Evolutionary conservation across 2,329 filamentous ascomycete species (phyloP), one percentile per base, ranked within the genome.

Genomic region (Ophiocordyceps camponoti-rufipedis): DNA sequence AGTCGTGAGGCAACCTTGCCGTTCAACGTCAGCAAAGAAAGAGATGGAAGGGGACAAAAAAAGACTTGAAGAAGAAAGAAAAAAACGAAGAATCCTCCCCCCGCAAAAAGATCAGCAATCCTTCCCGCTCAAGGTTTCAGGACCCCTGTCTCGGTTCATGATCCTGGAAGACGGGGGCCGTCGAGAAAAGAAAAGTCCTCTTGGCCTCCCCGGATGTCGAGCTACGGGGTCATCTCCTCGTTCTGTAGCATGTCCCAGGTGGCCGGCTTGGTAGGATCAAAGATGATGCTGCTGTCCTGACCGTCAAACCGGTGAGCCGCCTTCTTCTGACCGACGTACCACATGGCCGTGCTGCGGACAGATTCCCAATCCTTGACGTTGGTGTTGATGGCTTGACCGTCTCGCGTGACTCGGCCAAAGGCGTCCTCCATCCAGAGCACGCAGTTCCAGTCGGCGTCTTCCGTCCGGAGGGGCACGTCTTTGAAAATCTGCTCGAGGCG

Each of bases 381-480:
- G n/a, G 67, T 45, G 7, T 52, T 55, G 23, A 67, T 43, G 4
- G 54, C 57, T 31, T 56, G 58, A 1, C 45, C 45, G 49, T 64
- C 59, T 9, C 46, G 45, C 44, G 53, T 16, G 9, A 62, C 45
- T 5, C 14, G 47, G 45, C 58, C 48, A 31, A 68, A 48, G 4
- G 63, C 64, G 50, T 69, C 64, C 47, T 60, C 56, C 4, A 67
- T 59, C 66, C 64, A 69, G 0, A 28, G 48, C 1, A 68, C 61
- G 52, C 65, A 69, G 47, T 67, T 68, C 62, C 64, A 69, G n/a
- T 55, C 56, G 12, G 49, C 45, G 28, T 55, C 48, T 12, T 53
- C 49, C 46, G 54, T 50, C 46, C 58, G 51, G 39, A 64, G 49
- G 33, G 58, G 59, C 2, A 53, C 58, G 14, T 48, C 49, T n/a